Percentiles rank a stretch among this genome's conserved stretches.
Conservation (phyloP, 805 yeast species). For the Saccharomycopsis oosterbeekiorum region DNA sequence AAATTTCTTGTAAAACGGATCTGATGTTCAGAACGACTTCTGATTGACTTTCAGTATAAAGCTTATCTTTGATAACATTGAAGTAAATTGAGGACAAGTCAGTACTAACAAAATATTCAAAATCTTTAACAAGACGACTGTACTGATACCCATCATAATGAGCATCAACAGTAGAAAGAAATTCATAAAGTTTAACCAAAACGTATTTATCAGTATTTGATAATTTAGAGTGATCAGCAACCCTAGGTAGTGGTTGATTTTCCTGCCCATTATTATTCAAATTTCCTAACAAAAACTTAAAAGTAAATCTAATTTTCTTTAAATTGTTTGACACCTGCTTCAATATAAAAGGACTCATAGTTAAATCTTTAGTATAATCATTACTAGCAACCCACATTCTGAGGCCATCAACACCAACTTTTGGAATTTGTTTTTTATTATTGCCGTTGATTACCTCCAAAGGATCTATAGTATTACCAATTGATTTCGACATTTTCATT, state of each 20-base stretch:
- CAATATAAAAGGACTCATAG: constrained; percentile 61
- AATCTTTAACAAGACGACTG: constrained; percentile 54
- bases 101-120: constrained; percentile 64
- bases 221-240: constrained; percentile 21
- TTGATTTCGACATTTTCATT: constrained; percentile 86
- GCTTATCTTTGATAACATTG: constrained; percentile 73
- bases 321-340: constrained; percentile 69
- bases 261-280: constrained; percentile 25
- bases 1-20: constrained; percentile 52
- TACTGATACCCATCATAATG: constrained; percentile 54
- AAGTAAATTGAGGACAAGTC: constrained; percentile 78
- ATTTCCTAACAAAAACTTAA: constrained; percentile 75
- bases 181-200: constrained; percentile 40
- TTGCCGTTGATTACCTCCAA: constrained; percentile 54
- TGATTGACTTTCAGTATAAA: constrained; percentile 69
- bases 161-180: constrained; percentile 33
- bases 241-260: not conserved
- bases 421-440: constrained; percentile 38
- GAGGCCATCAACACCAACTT: constrained; percentile 83
- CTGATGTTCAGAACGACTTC: constrained; percentile 42
- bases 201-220: constrained; percentile 51
- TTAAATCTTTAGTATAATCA: constrained; percentile 74
- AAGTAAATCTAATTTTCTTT: constrained; percentile 75
- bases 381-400: constrained; percentile 86
- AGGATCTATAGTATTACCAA: constrained; percentile 77